These are phyloP conservation scores for Alternaria infectoria DNA, from an alignment of 2,329 filamentous ascomycete species.

Conservation along the genomic window DNA sequence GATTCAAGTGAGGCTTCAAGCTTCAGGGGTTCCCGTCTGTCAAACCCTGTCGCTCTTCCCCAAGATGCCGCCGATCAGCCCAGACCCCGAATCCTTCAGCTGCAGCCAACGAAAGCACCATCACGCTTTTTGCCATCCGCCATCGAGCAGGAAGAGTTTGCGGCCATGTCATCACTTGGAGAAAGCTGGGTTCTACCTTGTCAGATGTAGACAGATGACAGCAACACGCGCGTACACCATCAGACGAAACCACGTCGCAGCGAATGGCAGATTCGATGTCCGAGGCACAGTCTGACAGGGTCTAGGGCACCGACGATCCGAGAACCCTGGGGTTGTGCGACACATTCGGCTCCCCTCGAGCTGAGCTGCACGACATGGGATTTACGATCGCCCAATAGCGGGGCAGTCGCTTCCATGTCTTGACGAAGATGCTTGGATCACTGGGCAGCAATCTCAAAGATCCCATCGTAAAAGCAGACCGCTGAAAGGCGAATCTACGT, in stretches of 20 bases:
- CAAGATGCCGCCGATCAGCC: slow-evolving; percentile 6
- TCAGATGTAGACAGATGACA: background rate
- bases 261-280: slow-evolving; percentile 6
- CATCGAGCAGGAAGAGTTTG: background rate
- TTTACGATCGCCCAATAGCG: background rate
- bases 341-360: slow-evolving; percentile 1
- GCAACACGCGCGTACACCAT: background rate
- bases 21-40: slow-evolving; percentile 2
- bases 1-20: slow-evolving; percentile 10
- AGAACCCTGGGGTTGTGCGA: slow-evolving; percentile 2
- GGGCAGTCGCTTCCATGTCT: background rate
- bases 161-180: background rate
- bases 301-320: slow-evolving; percentile 12
- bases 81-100: background rate
- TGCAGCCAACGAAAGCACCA: background rate
- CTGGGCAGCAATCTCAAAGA: background rate
- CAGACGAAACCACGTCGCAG: background rate
- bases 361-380: slow-evolving; percentile 2
- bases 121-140: background rate
- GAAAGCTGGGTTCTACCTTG: background rate
- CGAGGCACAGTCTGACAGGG: background rate
- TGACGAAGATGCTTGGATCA: background rate
- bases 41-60: slow-evolving; percentile 4
- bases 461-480: background rate
- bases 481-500: background rate